phyloP scores from a whole-genome alignment of 306 rosid species.

The Hippophae rhamnoides region DNA sequence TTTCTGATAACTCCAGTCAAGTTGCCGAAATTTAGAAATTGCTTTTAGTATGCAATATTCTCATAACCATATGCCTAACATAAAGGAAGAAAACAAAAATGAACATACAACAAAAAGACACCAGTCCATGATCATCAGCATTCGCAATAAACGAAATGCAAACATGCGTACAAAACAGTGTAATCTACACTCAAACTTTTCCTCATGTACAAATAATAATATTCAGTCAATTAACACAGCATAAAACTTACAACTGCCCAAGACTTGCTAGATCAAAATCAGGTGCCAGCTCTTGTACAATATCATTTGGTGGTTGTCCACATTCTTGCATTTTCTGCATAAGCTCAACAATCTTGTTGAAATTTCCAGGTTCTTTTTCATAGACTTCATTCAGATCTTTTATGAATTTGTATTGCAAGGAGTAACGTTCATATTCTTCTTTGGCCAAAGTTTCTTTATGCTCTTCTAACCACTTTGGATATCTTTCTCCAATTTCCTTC shows the following conservation, averaged over 20 bases:
- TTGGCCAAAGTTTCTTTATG: slow-evolving; percentile 63
- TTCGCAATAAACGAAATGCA: not conserved
- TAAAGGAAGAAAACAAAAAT: not conserved
- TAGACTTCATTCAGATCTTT: slow-evolving; percentile 63
- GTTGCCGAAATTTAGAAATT: not conserved
- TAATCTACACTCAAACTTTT: not conserved
- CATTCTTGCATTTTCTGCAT: slow-evolving; percentile 99
- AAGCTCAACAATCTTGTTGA: slow-evolving; percentile 71
- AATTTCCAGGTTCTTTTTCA: slow-evolving; percentile 64
- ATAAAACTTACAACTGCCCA: slow-evolving; percentile 67
- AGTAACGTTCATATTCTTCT: slow-evolving; percentile 66
- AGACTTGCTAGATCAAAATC: slow-evolving; percentile 70
- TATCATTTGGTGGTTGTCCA: slow-evolving; percentile 89
- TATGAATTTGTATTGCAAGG: slow-evolving; percentile 54
- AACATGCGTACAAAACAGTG: not conserved
- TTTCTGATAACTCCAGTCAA: not conserved
- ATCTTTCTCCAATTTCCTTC: slow-evolving; percentile 93
- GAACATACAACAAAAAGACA: not conserved
- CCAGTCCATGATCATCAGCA: not conserved
- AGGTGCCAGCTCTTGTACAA: slow-evolving; percentile 78
- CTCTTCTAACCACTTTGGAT: slow-evolving; percentile 93
- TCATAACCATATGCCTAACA: not conserved
- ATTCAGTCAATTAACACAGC: not conserved
- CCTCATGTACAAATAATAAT: not conserved
- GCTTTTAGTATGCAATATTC: not conserved